phyloP scores from a whole-genome alignment of 2,329 filamentous ascomycete species.

The Venturia pyrina region DNA sequence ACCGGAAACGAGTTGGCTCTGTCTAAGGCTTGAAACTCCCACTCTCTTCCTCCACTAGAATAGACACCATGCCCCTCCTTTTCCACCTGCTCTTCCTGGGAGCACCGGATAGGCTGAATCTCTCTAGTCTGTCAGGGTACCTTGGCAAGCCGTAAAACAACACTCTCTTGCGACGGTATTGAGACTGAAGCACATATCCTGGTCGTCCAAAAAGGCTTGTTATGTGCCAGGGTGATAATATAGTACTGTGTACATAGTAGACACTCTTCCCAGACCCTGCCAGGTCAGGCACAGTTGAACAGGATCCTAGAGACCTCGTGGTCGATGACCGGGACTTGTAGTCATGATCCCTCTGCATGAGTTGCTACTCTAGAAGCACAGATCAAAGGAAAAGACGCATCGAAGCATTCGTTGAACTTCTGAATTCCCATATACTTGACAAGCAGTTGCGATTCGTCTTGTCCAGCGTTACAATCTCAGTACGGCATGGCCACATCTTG shows the following conservation, averaged over 20 bases:
- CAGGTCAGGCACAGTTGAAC: neutral
- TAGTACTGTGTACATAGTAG: too few relatives aligned
- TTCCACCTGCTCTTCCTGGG: neutral
- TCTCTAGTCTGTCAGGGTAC: too few relatives aligned
- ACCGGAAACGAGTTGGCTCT: neutral
- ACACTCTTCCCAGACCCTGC: neutral
- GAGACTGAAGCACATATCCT: neutral
- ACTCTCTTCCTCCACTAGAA: neutral
- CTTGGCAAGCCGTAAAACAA: neutral
- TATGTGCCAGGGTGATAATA: neutral
- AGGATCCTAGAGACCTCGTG: neutral
- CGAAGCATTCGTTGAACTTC: neutral
- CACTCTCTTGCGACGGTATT: neutral
- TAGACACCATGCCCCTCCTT: too few relatives aligned
- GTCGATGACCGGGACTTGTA: neutral
- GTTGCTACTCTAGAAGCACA: neutral
- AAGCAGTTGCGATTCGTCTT: neutral
- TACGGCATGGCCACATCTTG: neutral
- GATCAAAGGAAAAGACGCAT: neutral
- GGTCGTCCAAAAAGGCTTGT: neutral
- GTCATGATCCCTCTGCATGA: neutral
- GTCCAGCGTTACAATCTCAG: neutral
- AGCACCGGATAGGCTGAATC: too few relatives aligned
- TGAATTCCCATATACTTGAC: neutral
- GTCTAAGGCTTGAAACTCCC: neutral